Base-by-base conservation (phyloP, 495 filamentous ascomycete species). In the Daldinia bambusicola region DNA sequence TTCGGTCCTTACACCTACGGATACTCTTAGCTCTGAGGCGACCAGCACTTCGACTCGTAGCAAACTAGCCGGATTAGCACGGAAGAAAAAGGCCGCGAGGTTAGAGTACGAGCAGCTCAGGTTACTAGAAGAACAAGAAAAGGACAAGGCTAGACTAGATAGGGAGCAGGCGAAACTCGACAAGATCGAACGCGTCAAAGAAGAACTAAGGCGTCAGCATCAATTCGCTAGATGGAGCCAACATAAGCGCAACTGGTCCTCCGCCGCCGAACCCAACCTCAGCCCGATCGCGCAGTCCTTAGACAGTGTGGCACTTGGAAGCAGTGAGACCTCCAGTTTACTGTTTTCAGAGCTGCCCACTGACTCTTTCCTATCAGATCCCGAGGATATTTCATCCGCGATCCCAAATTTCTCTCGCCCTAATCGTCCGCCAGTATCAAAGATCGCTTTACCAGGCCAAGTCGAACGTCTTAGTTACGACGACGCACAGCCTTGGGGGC, bases 251-350 rank as follows among this genome's bases (percentile, higher is more conserved):
- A 79, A 80, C 7, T 87, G 85, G 85, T 84, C 79, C 14, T 84
- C 81, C n/a, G 80, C 81, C 10, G 79, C 77, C 26, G 81, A 83
- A 57, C 84, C 84, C 10, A 75, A 74, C 14, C 60, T 84, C 51
- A 83, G 82, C 56, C 82, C 84, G 1, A 84, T 86, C 45, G 67
- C 74, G 16, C 81, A 84, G 67, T 83, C 83, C 13, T 45, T 76
- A n/a, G 70, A 69, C 16, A 77, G 72, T 69, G 67, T 62, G 57
- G 75, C 67, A 22, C 66, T 72, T 31, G 59, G 55, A 55, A 70
- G 60, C 67, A 69, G 80, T 81, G 51, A 75, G 80, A 63, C 32
- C 16, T 74, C 66, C 26, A 69, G 65, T 59, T 61, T 61, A 37
- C 53, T 68, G 60, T 64, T 61, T 62, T 58, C 61, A 4, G 56